Percentiles rank a stretch among this genome's conserved stretches.
phyloP scores from a whole-genome alignment of 257 asterid genomes.

The Penstemon newberryi region DNA sequence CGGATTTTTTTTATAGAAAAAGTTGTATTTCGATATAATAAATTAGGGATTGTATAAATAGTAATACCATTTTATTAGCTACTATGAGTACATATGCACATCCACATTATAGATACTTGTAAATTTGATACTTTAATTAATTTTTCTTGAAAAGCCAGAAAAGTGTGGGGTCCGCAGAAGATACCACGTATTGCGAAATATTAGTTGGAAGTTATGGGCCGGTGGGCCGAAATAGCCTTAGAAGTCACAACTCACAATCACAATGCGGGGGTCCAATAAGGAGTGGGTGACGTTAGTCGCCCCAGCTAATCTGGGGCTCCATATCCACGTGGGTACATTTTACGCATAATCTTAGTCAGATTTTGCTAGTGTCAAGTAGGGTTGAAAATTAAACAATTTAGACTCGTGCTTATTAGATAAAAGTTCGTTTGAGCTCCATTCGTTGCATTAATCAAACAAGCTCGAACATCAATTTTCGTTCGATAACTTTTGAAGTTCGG shows the following conservation, averaged over 20 bases:
- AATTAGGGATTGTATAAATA: neutral
- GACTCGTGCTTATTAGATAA: no score
- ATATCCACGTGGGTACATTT: constrained; percentile 58
- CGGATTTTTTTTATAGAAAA: no score
- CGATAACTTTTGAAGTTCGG: no score
- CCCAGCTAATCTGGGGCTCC: constrained; percentile 25
- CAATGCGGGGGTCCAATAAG: constrained; percentile 36
- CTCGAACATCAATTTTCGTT: no score
- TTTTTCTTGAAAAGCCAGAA: neutral
- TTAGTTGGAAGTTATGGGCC: constrained; percentile 56
- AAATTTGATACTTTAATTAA: neutral
- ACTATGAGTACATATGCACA: neutral
- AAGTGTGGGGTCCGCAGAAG: constrained; percentile 2
- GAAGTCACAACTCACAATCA: constrained; percentile 29
- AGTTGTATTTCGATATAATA: neutral
- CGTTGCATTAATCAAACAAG: no score
- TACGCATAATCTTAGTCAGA: constrained; percentile 34
- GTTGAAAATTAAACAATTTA: no score
- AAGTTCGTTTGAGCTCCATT: no score
- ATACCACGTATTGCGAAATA: constrained; percentile 35
- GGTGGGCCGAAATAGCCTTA: constrained; percentile 42
- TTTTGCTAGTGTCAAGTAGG: constrained; percentile 35
- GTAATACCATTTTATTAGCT: neutral
- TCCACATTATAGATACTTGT: neutral
- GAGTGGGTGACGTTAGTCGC: constrained; percentile 34